Evolutionary conservation across 257 asterid species (phyloP).

Genomic region (Verbascum thapsus): DNA sequence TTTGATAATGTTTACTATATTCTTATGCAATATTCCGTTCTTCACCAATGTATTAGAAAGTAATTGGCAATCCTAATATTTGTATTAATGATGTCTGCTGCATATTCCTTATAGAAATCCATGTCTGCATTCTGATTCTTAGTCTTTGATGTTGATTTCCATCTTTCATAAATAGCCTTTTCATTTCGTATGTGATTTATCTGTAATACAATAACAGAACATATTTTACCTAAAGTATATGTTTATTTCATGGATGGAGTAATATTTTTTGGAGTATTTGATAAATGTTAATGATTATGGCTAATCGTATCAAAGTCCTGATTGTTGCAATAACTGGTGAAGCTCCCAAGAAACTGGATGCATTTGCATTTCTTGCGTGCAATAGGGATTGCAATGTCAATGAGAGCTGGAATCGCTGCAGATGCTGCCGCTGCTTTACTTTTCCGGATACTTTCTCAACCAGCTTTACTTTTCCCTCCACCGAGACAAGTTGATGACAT

Average conservation of each 20-base stretch:
- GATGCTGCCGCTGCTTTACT: constrained; percentile 96
- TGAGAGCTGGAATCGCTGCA: constrained; percentile 81
- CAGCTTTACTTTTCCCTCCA: constrained; percentile 84
- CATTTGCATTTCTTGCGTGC: constrained; percentile 82
- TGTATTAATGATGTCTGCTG: neutral
- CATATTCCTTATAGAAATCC: neutral
- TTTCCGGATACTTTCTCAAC: constrained; percentile 84
- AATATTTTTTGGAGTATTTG: neutral
- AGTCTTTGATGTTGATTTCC: neutral
- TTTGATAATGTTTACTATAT: too few species aligned
- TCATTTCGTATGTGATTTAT: neutral
- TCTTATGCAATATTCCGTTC: neutral
- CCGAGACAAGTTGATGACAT: constrained; percentile 65
- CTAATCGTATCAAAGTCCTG: constrained; percentile 33
- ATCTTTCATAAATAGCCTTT: neutral
- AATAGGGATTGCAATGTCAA: constrained; percentile 85
- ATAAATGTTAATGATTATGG: constrained; percentile 21
- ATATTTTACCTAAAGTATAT: neutral
- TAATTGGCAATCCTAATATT: neutral
- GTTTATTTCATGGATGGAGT: neutral
- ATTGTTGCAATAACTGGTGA: constrained; percentile 38
- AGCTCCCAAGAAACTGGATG: constrained; percentile 97
- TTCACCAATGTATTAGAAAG: neutral
- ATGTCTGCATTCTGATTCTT: neutral
- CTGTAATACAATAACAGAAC: constrained; percentile 2